Base-by-base conservation (phyloP, 139 green algal species). In the Eudorina sp. region DNA sequence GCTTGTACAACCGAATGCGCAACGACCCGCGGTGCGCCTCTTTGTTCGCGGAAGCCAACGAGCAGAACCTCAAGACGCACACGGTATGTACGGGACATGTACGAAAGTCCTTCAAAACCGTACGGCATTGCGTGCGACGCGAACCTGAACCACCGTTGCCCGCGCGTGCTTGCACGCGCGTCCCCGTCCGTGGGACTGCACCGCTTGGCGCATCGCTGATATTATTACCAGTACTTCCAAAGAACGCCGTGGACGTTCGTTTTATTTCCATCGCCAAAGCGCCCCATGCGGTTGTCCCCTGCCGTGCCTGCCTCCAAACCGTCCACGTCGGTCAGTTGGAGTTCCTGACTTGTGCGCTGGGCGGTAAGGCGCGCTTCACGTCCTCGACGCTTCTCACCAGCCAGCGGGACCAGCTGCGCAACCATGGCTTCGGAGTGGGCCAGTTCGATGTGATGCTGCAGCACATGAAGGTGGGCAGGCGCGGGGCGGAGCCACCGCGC, bases 381-480 rank as follows among this genome's bases (percentile, higher is more conserved):
- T 88, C 82, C 46, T 88, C 82, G 46, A 79, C 64, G 45, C 64
- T 88, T 34, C 66, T 88, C 21, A 53, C 64, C 64, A 80, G 23
- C 46, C 82, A 88, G 82, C 66, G 82, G 13, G 82, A 88, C 45
- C 82, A 88, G 64, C 62, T 88, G 64, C 82, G 66, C 5, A 70
- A 36, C 19, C 46, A 80, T 46, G 82, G 82, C 34, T 88, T 88
- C 48, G 82, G 82, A 4, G 64, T 51, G 31, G 82, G 48, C 1
- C 82, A 88, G 36, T 88, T 88, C 41, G 82, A 88, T 46, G 25
- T 78, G 19, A 19, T 88, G 46, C 43, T 88, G 82, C 64, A 80
- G 66, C 82, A 88, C 82, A 79, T 88, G 64, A 88, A 88, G 82
- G 80, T 76, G 29, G 19, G 53, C n/a, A n/a, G n/a, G n/a, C n/a